Base-by-base conservation (phyloP, 148 eudicot genomes). In the Rhododendron ferrugineum region DNA sequence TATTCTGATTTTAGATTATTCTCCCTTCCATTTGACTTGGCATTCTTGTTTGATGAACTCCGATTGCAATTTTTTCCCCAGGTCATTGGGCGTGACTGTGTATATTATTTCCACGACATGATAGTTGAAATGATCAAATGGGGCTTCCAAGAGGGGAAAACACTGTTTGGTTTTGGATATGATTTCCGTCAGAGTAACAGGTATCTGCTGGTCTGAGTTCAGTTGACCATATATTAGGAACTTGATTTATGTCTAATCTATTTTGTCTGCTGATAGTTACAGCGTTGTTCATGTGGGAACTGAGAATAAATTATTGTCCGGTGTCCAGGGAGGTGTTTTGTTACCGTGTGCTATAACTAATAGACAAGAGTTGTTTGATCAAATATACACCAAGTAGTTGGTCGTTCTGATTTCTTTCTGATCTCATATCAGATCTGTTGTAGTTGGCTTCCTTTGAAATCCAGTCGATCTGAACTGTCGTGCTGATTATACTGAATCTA, bases 101-200 rank as follows among this genome's bases (percentile, higher is more conserved):
- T 94, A 66, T 93, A 91, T 87, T 97, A 97, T 89, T 97, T 93
- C 83, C 99, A 97, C 89, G 99, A 97, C 84, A 93, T 97, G 99
- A 97, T 97, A 83, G 91, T 91, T 54, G 93, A 97, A 89, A 91
- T 97, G 95, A 85, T 91, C 87, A 93, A 89, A 26, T 97, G 99
- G 99, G 99, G 99, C 37, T 97, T 90, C 86, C 86, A 94, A 88
- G 99, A 97, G 91, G 99, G 99, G 66, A 94, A 91, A 91, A 95
- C 99, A 20, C 93, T 97, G 58, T 97, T 97, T 91, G 99, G 99
- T 58, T 97, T 97, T 90, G 99, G 99, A 86, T 97, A 97, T 90
- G 99, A 97, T 92, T 97, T 94, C 87, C 98, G 99, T 26, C 99
- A 97, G 90, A 97, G 98, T 87, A 97, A 95, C 89, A 93, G 99